A percentile compares a stretch with the other conserved stretches of the same genome.
Evolutionary conservation across 108 stramenopile species (phyloP).

Genomic region (Nitzschia sp.): DNA sequence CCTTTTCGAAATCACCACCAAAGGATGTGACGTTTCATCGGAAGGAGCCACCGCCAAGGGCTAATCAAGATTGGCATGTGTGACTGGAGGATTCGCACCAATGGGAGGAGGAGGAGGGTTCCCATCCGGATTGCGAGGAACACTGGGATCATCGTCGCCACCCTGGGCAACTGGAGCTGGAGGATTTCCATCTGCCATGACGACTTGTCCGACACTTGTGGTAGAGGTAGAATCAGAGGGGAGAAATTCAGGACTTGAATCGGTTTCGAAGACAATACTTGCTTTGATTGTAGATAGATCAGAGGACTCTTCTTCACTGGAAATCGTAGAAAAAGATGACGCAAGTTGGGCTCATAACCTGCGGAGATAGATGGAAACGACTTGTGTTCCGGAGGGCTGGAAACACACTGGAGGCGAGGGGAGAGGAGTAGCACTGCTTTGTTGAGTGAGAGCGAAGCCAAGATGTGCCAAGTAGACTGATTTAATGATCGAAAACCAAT

Average conservation of each 20-base stretch:
- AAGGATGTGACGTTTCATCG: background rate
- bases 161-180: no score
- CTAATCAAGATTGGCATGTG: background rate
- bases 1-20: background rate
- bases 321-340: background rate
- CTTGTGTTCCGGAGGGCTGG: background rate
- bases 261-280: no score
- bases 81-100: background rate
- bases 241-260: no score
- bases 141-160: background rate
- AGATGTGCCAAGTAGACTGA: no score
- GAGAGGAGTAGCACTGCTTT: slow-evolving; percentile 13
- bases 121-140: no score
- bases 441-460: background rate
- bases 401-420: no score
- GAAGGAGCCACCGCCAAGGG: background rate
- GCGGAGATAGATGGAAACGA: background rate
- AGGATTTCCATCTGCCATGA: background rate
- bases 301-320: background rate
- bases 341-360: slow-evolving; percentile 4
- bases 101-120: no score
- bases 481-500: no score
- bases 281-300: background rate
- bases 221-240: background rate
- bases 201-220: no score